Conservation (phyloP, 2,329 filamentous ascomycete species). For the Aspergillus pseudoglaucus region DNA sequence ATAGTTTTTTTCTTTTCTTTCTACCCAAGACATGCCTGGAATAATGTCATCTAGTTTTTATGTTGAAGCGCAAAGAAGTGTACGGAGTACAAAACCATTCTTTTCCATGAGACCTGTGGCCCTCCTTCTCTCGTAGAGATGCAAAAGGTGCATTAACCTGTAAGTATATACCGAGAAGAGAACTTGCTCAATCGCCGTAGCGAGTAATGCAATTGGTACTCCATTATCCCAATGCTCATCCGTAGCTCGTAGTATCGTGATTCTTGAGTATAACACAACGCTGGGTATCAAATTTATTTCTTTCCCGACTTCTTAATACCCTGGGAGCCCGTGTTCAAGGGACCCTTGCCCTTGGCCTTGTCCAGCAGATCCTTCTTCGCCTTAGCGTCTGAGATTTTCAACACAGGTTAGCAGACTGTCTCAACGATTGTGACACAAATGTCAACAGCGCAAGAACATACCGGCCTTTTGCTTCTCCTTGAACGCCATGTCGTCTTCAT, state of each 20-base stretch:
- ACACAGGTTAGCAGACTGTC: neutral
- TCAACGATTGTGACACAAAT: neutral
- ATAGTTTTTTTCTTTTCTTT: conserved; percentile 1
- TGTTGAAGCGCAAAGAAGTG: too few relatives aligned
- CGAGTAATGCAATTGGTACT: conserved; percentile 12
- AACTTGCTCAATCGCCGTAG: conserved; percentile 6
- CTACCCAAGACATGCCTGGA: conserved; percentile 4
- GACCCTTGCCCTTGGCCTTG: conserved; percentile 80
- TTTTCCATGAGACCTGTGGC: too few relatives aligned
- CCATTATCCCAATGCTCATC: conserved; percentile 8
- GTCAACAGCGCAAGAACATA: conserved; percentile 40
- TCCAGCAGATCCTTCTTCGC: conserved; percentile 77
- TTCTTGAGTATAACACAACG: neutral
- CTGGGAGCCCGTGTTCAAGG: conserved; percentile 73
- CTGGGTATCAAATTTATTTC: conserved; percentile 57
- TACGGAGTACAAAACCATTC: too few relatives aligned
- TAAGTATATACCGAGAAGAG: conserved; percentile 7
- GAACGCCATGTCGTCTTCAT: conserved; percentile 80
- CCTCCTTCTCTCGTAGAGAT: too few relatives aligned
- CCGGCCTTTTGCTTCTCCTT: conserved; percentile 78
- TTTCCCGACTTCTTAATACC: conserved; percentile 98
- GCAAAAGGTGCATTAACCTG: conserved; percentile 2
- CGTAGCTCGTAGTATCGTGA: conserved; percentile 20
- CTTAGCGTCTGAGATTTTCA: conserved; percentile 59
- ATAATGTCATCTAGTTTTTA: conserved; percentile 1